Evolutionary conservation across 2,329 filamentous ascomycete genomes (phyloP).

Genomic region (Claviceps arundinis): DNA sequence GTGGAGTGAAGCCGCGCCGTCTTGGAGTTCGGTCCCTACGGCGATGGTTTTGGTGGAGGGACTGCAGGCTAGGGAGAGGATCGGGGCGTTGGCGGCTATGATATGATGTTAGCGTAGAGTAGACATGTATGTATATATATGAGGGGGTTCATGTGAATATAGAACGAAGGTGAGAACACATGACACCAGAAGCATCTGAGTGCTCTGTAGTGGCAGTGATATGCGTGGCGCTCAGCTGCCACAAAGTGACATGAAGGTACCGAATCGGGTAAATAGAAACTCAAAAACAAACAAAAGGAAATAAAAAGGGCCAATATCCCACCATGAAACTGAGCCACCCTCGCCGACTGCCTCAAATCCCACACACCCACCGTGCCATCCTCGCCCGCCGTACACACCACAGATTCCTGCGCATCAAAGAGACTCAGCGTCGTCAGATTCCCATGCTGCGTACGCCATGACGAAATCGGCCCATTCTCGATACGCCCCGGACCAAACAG

Average conservation of each 20-base stretch:
- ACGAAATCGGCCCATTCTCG: constrained; percentile 33
- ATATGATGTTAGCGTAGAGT: neutral
- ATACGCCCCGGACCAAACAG: constrained; percentile 49
- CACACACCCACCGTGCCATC: constrained; percentile 55
- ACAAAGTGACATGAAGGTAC: neutral
- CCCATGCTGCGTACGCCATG: constrained; percentile 39
- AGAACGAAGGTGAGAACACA: neutral
- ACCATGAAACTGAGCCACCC: constrained; percentile 33
- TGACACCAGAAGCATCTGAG: too few relatives aligned
- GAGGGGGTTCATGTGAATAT: neutral
- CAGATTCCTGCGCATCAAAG: constrained; percentile 35
- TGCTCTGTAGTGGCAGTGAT: too few relatives aligned
- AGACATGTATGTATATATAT: neutral
- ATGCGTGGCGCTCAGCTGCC: too few relatives aligned
- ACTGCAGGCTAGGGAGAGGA: constrained; percentile 54
- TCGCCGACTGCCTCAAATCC: constrained; percentile 42
- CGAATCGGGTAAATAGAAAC: neutral
- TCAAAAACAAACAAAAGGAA: neutral
- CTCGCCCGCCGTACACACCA: constrained; percentile 57
- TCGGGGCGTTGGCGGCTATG: constrained; percentile 31
- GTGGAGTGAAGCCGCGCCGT: constrained; percentile 46
- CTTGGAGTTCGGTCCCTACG: constrained; percentile 59
- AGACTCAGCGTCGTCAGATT: constrained; percentile 51
- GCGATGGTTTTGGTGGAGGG: constrained; percentile 45
- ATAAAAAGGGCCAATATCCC: constrained; percentile 14